These are phyloP conservation scores for Flaveria robusta DNA, from an alignment of 129 eudicot species.

Conservation along the genomic window DNA sequence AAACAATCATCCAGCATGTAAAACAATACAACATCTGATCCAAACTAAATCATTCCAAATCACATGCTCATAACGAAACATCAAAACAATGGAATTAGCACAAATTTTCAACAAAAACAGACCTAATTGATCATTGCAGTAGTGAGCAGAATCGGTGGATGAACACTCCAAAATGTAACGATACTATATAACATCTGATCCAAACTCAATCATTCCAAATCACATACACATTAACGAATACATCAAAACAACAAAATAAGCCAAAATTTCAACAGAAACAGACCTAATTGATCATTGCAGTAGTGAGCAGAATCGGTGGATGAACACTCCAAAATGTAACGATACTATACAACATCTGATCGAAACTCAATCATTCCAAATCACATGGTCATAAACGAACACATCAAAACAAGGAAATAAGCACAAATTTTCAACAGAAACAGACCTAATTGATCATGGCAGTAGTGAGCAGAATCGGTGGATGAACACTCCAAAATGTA, in stretches of 20 bases:
- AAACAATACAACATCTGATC: neutral
- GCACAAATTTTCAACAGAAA: neutral
- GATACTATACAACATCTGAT: neutral
- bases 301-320: too few relatives aligned
- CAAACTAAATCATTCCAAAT: neutral
- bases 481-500: slow-evolving; percentile 21
- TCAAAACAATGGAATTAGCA: slow-evolving; percentile 4
- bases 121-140: slow-evolving; percentile 28
- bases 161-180: slow-evolving; percentile 19
- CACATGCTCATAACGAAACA: neutral
- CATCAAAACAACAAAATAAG: too few relatives aligned
- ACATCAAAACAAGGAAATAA: neutral
- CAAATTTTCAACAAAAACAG: neutral
- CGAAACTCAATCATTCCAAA: neutral
- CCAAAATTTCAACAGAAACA: too few relatives aligned
- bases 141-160: slow-evolving; percentile 11
- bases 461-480: slow-evolving; percentile 10
- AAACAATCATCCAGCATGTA: neutral
- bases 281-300: too few relatives aligned
- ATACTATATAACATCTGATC: neutral
- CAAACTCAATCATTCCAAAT: too few relatives aligned
- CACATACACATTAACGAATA: too few relatives aligned
- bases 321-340: too few relatives aligned
- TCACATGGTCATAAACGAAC: neutral
- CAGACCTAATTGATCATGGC: slow-evolving; percentile 26